Evolutionary conservation across 1,139 yeast species (phyloP).

Genomic region (Pichia norvegensis): DNA sequence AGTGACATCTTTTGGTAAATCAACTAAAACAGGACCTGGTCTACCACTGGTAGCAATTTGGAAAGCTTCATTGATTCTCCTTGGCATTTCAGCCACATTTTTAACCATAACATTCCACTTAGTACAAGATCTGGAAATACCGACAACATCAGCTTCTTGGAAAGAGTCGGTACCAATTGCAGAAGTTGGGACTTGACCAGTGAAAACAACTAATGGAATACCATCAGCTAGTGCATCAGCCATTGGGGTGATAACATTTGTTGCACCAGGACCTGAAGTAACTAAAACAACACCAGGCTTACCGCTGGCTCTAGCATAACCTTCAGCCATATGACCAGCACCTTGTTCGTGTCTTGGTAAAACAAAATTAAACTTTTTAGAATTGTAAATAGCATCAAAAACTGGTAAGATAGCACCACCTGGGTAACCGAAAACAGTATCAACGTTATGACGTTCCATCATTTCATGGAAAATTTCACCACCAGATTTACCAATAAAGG

Average conservation of each 20-base stretch:
- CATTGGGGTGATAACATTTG: conserved; percentile 94
- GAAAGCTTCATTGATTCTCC: conserved; percentile 94
- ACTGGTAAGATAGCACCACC: conserved; percentile 99
- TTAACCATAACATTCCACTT: conserved; percentile 99
- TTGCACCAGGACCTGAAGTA: conserved; percentile 98
- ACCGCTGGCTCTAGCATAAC: conserved; percentile 91
- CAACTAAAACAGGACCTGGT: conserved; percentile 97
- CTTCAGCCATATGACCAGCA: conserved; percentile 99
- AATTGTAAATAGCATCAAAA: conserved; percentile 91
- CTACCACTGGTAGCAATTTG: conserved; percentile 94
- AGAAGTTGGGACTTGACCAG: conserved; percentile 94
- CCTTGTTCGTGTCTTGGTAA: conserved; percentile 98
- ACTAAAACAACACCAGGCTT: conserved; percentile 98
- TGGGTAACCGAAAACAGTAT: conserved; percentile 90
- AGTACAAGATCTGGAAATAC: conserved; percentile 94
- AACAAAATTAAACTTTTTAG: conserved; percentile 80
- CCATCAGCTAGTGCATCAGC: conserved; percentile 98
- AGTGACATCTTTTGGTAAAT: conserved; percentile 95
- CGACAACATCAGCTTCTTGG: conserved; percentile 98
- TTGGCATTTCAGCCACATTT: conserved; percentile 86
- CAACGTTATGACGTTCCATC: conserved; percentile 95
- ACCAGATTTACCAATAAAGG: conserved; percentile 90
- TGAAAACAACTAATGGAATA: conserved; percentile 93
- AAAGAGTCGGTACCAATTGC: conserved; percentile 98
- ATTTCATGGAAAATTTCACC: conserved; percentile 98